These are phyloP conservation scores for Pichia ethanolica DNA, from an alignment of 805 yeast genomes.

Conservation along the genomic window DNA sequence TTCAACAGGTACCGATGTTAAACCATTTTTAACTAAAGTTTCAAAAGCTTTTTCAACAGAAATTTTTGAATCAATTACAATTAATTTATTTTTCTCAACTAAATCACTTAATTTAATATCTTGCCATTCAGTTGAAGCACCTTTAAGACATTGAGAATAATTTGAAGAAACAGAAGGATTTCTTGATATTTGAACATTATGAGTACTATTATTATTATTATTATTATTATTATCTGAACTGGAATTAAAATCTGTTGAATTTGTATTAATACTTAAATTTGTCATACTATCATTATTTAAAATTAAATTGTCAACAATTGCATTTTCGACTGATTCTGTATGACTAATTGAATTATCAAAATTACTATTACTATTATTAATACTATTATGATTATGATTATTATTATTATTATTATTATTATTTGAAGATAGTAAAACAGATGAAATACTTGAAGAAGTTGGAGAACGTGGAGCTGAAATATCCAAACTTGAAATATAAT, in stretches of 20 bases:
- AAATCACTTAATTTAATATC: conserved; percentile 64
- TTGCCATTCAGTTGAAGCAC: conserved; percentile 52
- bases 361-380: conserved; percentile 9
- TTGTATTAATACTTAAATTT: conserved; percentile 3
- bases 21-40: conserved; percentile 57
- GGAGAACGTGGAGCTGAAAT: conserved; percentile 5
- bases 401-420: not conserved
- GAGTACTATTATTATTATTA: too few species aligned
- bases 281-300: conserved; percentile 1
- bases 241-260: not conserved
- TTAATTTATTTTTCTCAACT: conserved; percentile 70
- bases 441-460: conserved; percentile 3
- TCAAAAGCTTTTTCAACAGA: conserved; percentile 89
- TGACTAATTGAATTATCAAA: not conserved
- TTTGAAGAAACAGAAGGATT: conserved; percentile 31
- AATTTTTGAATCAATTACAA: conserved; percentile 55
- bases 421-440: conserved; percentile 3
- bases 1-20: conserved; percentile 83
- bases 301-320: not conserved
- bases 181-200: conserved; percentile 25
- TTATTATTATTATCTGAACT: too few species aligned
- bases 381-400: not conserved
- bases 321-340: not conserved
- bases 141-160: conserved; percentile 20
- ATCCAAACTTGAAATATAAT: conserved; percentile 8